A percentile compares a stretch with the other conserved stretches of the same genome.
Evolutionary conservation across 2,329 filamentous ascomycete genomes (phyloP).

Genomic region (Stagonosporopsis rhizophila): DNA sequence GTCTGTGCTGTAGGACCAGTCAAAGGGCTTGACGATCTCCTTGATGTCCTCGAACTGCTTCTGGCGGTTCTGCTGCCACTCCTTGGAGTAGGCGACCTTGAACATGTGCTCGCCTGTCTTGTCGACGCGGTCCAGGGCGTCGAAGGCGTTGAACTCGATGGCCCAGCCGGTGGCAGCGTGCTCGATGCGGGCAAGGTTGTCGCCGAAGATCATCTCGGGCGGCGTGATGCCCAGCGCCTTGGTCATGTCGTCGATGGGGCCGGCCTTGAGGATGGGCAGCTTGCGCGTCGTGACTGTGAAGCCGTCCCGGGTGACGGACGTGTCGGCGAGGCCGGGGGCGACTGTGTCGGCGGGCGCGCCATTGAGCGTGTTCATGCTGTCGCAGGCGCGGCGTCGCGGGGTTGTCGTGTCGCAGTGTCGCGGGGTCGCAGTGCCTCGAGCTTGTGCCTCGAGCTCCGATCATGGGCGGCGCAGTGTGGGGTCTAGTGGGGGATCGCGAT

Average conservation of each 20-base stretch:
- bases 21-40: slow-evolving; percentile 93
- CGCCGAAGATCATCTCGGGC: slow-evolving; percentile 99
- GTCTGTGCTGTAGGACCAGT: slow-evolving; percentile 95
- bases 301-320: slow-evolving; percentile 51
- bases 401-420: slow-evolving; percentile 16
- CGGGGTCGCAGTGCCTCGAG: not conserved
- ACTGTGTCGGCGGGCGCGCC: slow-evolving; percentile 44
- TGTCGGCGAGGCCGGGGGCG: slow-evolving; percentile 44
- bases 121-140: slow-evolving; percentile 88
- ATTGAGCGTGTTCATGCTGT: slow-evolving; percentile 39
- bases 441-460: not conserved
- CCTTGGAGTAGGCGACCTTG: slow-evolving; percentile 88
- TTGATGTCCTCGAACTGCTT: slow-evolving; percentile 85
- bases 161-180: slow-evolving; percentile 79
- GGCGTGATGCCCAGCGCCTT: slow-evolving; percentile 81
- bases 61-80: slow-evolving; percentile 81
- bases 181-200: slow-evolving; percentile 81
- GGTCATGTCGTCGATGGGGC: slow-evolving; percentile 86
- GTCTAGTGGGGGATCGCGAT: slow-evolving; percentile 14
- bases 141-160: slow-evolving; percentile 81
- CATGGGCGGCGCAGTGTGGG: slow-evolving; percentile 11
- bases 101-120: slow-evolving; percentile 93
- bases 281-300: slow-evolving; percentile 85
- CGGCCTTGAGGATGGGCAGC: slow-evolving; percentile 91
- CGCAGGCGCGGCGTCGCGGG: slow-evolving; percentile 5